phyloP scores from a whole-genome alignment of 1,284 basidiomycete species.

The Ustilago esculenta region DNA sequence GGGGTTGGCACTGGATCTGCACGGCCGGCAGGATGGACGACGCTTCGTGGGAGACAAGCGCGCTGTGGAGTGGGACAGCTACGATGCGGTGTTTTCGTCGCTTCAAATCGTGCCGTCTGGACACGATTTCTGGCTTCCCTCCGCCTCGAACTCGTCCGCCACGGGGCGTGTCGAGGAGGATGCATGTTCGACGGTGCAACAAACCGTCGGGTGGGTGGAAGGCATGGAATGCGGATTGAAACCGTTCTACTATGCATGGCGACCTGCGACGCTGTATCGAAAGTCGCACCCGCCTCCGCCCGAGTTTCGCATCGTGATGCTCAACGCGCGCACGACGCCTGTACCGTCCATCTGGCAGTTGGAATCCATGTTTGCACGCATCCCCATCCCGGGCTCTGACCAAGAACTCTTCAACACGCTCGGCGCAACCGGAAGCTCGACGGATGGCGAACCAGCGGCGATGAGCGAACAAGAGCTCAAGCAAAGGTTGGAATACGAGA shows the following conservation, averaged over 20 bases:
- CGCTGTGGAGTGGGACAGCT: slow-evolving; percentile 25
- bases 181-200: background rate
- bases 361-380: slow-evolving; percentile 49
- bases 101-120: slow-evolving; percentile 81
- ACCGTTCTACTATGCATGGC: slow-evolving; percentile 90
- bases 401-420: slow-evolving; percentile 17
- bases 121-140: slow-evolving; percentile 68
- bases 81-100: slow-evolving; percentile 39
- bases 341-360: slow-evolving; percentile 51
- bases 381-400: slow-evolving; percentile 50
- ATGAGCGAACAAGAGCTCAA: slow-evolving; percentile 29
- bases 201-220: background rate
- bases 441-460: background rate
- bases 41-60: slow-evolving; percentile 22
- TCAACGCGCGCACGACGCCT: slow-evolving; percentile 45
- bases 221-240: background rate
- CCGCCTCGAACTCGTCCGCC: background rate
- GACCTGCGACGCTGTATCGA: slow-evolving; percentile 84
- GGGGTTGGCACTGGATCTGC: slow-evolving; percentile 3
- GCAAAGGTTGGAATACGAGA: slow-evolving; percentile 37
- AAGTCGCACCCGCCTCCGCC: slow-evolving; percentile 81
- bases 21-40: slow-evolving; percentile 12
- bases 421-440: background rate
- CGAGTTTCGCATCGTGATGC: slow-evolving; percentile 85
- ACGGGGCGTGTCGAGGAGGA: background rate